Conservation (phyloP, 2,329 filamentous ascomycete species). For the Colletotrichum plurivorum region DNA sequence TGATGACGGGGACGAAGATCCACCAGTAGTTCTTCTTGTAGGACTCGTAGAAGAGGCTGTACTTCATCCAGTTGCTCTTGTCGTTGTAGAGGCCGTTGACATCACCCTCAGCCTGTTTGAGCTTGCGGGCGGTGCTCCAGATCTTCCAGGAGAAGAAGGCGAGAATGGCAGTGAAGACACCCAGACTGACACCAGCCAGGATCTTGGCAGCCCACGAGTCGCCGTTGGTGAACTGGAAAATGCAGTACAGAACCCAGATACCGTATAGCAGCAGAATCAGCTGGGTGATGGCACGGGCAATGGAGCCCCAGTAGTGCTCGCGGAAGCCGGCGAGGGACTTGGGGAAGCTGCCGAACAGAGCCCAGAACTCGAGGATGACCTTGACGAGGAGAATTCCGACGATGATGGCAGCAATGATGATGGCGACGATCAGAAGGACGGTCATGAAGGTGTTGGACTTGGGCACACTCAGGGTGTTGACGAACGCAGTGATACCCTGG, state of each 20-base stretch:
- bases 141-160: conserved; percentile 89
- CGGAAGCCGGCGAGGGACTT: conserved; percentile 86
- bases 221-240: conserved; percentile 94
- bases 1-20: conserved; percentile 90
- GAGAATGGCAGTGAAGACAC: conserved; percentile 84
- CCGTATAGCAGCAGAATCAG: conserved; percentile 94
- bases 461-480: conserved; percentile 87
- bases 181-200: conserved; percentile 86
- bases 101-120: conserved; percentile 84
- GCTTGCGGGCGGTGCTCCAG: conserved; percentile 79
- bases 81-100: conserved; percentile 83
- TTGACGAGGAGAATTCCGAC: conserved; percentile 92
- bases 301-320: conserved; percentile 95
- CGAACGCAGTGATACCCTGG: conserved; percentile 84
- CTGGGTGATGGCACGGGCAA: conserved; percentile 90
- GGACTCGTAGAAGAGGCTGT: conserved; percentile 96
- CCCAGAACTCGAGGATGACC: conserved; percentile 91
- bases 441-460: conserved; percentile 97
- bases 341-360: conserved; percentile 90
- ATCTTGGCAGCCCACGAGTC: conserved; percentile 94
- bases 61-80: conserved; percentile 92
- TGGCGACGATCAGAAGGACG: conserved; percentile 88
- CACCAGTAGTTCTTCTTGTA: conserved; percentile 98
- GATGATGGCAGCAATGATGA: conserved; percentile 85
- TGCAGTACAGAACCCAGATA: conserved; percentile 94